Percentiles rank a stretch among this genome's conserved stretches.
phyloP scores from a whole-genome alignment of 352 stramenopile species.

The Globisporangium abappressorium region DNA sequence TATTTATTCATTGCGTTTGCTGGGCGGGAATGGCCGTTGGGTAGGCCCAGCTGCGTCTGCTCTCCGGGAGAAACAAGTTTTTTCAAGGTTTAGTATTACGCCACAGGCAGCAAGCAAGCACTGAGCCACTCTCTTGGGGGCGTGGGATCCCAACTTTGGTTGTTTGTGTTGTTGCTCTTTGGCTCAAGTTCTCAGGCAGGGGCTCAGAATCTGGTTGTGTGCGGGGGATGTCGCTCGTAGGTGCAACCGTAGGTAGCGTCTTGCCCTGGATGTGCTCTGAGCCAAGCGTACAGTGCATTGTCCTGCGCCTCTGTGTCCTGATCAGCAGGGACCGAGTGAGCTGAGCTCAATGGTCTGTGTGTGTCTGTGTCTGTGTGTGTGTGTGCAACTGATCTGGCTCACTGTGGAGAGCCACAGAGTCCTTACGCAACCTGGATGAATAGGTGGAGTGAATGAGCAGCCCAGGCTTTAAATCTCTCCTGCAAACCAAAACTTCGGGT shows the following conservation, averaged over 20 bases:
- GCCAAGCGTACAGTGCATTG: not conserved
- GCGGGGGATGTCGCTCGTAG: not conserved
- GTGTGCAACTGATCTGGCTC: not conserved
- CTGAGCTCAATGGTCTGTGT: not conserved
- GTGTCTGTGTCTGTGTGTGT: not conserved
- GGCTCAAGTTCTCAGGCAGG: not conserved
- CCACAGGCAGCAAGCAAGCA: not conserved
- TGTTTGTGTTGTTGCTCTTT: not conserved
- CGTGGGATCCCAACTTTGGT: not conserved
- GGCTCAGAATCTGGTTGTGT: not conserved
- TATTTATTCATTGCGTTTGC: too few species aligned
- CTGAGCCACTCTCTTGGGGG: not conserved
- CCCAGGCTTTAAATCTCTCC: not conserved
- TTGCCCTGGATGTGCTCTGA: not conserved
- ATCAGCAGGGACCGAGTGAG: not conserved
- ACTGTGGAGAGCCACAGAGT: not conserved
- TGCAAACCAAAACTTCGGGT: not conserved
- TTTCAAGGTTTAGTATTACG: not conserved
- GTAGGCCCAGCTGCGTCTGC: not conserved
- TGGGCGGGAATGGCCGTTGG: not conserved
- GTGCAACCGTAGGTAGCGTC: slow-evolving; percentile 3
- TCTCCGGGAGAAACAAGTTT: not conserved
- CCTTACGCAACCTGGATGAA: not conserved
- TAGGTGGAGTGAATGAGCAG: not conserved
- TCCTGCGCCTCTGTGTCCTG: not conserved